phyloP scores from a whole-genome alignment of 2,329 filamentous ascomycete genomes.

The Lasiodiplodia theobromae region DNA sequence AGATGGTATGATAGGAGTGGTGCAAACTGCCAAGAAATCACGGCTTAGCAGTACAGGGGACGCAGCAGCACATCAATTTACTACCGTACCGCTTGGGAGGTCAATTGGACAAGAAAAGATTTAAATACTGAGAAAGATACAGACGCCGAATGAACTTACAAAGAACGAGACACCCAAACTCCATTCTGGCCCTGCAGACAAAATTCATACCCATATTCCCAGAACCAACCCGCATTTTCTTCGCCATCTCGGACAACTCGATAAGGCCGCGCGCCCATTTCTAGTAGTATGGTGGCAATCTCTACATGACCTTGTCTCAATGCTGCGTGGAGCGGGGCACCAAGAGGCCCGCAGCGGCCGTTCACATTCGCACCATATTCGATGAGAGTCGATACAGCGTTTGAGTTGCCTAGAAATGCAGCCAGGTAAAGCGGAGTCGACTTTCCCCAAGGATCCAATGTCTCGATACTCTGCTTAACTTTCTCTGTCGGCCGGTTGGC shows the following conservation, averaged over 20 bases:
- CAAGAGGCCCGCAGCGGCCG: neutral
- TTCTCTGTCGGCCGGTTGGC: neutral
- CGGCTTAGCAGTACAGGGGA: too few species aligned
- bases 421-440: neutral
- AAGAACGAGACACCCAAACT: neutral
- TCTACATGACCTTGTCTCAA: neutral
- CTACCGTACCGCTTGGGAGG: too few species aligned
- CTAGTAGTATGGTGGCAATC: neutral
- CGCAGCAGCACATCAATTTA: too few species aligned
- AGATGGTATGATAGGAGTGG: too few species aligned
- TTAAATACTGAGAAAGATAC: too few species aligned
- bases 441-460: fast-evolving
- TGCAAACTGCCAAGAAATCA: too few species aligned
- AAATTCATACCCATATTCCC: slow-evolving; percentile 12
- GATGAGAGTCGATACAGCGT: neutral
- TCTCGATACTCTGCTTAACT: neutral
- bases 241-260: neutral
- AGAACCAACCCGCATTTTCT: neutral
- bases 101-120: too few species aligned
- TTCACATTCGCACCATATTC: neutral
- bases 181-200: neutral
- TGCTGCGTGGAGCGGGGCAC: neutral
- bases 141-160: too few species aligned
- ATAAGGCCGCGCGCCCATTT: neutral
- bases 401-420: neutral